phyloP scores from a whole-genome alignment of 2,329 filamentous ascomycete species.

The Didymella pinodella region DNA sequence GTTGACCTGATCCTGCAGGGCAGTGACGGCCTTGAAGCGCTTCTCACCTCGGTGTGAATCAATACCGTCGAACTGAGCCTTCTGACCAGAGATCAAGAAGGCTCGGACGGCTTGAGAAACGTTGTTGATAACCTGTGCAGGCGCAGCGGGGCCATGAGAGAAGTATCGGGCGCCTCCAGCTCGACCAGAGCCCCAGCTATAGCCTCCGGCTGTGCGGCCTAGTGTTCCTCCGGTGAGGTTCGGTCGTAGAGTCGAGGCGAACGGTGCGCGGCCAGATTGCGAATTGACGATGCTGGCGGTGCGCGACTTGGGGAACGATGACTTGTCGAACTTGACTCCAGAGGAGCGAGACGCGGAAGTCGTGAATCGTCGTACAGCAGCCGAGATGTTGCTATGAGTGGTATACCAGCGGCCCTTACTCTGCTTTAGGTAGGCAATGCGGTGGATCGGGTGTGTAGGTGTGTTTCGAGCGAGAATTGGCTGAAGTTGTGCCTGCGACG shows the following conservation, averaged over 20 bases:
- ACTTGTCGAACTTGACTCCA: conserved; percentile 57
- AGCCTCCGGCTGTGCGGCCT: conserved; percentile 88
- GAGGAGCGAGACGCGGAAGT: conserved; percentile 53
- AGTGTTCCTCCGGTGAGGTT: conserved; percentile 90
- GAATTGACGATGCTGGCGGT: conserved; percentile 65
- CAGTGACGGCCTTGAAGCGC: conserved; percentile 78
- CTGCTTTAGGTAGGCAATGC: conserved; percentile 69
- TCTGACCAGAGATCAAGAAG: conserved; percentile 90
- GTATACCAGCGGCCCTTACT: conserved; percentile 70
- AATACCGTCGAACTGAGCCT: conserved; percentile 83
- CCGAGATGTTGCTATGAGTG: conserved; percentile 58
- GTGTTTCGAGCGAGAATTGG: conserved; percentile 66
- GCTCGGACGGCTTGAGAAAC: conserved; percentile 93
- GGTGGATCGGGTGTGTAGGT: conserved; percentile 67
- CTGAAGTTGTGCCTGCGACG: conserved; percentile 61
- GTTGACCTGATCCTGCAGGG: conserved; percentile 75
- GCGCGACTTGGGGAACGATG: conserved; percentile 64
- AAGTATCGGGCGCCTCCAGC: conserved; percentile 82
- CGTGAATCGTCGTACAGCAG: conserved; percentile 61
- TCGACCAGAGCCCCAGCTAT: conserved; percentile 74
- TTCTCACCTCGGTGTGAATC: conserved; percentile 74
- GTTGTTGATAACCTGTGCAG: conserved; percentile 91
- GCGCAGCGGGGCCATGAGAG: conserved; percentile 83
- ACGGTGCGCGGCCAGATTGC: conserved; percentile 79
- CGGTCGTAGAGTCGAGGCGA: conserved; percentile 86